Evolutionary conservation across 371 early-diverging fungal genomes (phyloP), one percentile per base, ranked within the genome.

Genomic region (Mucor indicus): DNA sequence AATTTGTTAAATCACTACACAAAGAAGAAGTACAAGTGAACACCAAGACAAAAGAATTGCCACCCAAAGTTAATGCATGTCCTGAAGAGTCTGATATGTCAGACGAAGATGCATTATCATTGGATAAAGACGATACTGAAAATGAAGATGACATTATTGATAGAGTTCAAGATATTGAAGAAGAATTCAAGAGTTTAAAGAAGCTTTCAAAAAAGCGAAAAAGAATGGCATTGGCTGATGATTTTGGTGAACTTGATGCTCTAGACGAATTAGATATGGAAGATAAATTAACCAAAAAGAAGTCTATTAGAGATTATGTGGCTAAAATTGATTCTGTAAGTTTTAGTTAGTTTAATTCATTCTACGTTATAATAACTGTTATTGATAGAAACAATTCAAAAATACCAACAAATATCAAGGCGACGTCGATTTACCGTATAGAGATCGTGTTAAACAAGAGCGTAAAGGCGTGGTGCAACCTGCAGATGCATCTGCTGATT

Each of bases 371-470:
- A 12, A 16, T 22, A 21, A 2, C 12, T 10, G 9, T 44, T 1
- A 35, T 27, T 7, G 36, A 15, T 59, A 62, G 72, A 70, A 64
- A 60, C 56, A 63, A 58, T 53, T 62, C 21, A 77, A 79, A 51
- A 42, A 56, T 42, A 38, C 65, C 42, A 60, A 70, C 48, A 77
- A 71, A 37, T 73, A 80, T 37, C 77, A 81, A 25, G 90, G 89
- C 59, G 89, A 91, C 65, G 50, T 64, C 16, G 91, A 91, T 71
- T 61, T 90, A 40, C 89, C 90, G 33, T 89, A 90, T 69, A 86
- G 75, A 57, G 79, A 79, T 29, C 60, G 77, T 43, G 55, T 64
- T 31, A 71, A 70, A 38, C 62, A 68, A 23, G 71, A 77, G 17
- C 75, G 75, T 59, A 79, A 77, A n/a, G 83, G 77, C 44, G 80